Evolutionary conservation across 1,139 yeast genomes (phyloP).

Genomic region (Sporopachydermia cereana): DNA sequence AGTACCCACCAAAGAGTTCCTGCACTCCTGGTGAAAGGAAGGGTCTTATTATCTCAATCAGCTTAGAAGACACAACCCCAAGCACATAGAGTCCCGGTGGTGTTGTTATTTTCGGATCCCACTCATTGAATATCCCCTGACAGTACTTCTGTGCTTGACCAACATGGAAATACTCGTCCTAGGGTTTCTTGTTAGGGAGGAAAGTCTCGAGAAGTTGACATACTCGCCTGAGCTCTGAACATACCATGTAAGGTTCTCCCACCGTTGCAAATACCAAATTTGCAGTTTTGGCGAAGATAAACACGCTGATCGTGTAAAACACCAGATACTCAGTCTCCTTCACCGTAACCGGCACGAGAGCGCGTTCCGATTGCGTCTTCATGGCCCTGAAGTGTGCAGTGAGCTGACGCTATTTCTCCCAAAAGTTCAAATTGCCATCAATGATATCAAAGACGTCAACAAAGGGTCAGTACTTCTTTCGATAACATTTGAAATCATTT

Average conservation of each 20-base stretch:
- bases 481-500: too few species aligned
- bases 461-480: too few species aligned
- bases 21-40: constrained; percentile 20
- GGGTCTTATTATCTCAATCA: constrained; percentile 16
- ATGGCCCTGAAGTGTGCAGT: too few species aligned
- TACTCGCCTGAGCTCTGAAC: too few species aligned
- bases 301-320: background rate
- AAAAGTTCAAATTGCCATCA: too few species aligned
- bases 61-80: constrained; percentile 34
- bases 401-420: too few species aligned
- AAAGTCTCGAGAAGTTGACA: too few species aligned
- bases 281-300: background rate
- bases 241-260: constrained; percentile 1
- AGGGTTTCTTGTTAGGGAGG: background rate
- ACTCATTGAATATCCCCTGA: constrained; percentile 41
- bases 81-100: constrained; percentile 86
- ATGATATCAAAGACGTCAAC: too few species aligned
- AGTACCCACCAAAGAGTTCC: constrained; percentile 18
- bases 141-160: constrained; percentile 67
- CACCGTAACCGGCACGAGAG: too few species aligned
- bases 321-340: too few species aligned
- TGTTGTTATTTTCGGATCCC: constrained; percentile 92
- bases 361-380: too few species aligned
- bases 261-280: background rate
- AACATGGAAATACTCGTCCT: constrained; percentile 79